Percentiles rank a stretch among this genome's conserved stretches.
Conservation (phyloP, 306 rosid genomes). For the Vigna nakashimae region DNA sequence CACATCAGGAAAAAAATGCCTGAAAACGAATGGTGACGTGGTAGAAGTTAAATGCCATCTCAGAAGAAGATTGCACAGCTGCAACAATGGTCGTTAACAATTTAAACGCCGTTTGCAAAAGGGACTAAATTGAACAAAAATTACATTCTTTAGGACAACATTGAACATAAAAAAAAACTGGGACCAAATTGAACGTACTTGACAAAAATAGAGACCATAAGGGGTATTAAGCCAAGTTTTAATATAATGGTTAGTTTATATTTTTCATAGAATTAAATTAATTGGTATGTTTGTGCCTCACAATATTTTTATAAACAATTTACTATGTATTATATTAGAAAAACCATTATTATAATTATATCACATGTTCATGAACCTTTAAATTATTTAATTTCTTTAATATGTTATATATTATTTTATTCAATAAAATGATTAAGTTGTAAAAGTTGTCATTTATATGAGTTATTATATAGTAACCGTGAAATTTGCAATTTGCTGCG, state of each 20-base stretch:
- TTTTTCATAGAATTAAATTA: background rate
- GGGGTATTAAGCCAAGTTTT: background rate
- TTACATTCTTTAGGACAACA: no score
- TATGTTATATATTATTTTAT: background rate
- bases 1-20: conserved; percentile 76
- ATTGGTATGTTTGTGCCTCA: background rate
- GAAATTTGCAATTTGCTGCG: background rate
- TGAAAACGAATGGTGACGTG: conserved; percentile 39
- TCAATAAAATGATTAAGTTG: background rate
- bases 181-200: no score
- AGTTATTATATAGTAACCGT: background rate
- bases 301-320: background rate
- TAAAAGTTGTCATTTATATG: background rate
- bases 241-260: background rate
- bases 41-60: no score
- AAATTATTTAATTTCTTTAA: background rate
- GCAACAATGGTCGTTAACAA: no score
- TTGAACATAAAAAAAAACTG: no score
- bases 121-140: no score
- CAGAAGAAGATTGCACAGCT: no score
- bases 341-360: background rate
- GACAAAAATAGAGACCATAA: no score
- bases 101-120: no score
- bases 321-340: background rate
- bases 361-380: background rate